Evolutionary conservation across 2,329 filamentous ascomycete genomes (phyloP), one percentile per base, ranked within the genome.

Genomic region (Cytospora piceicola): DNA sequence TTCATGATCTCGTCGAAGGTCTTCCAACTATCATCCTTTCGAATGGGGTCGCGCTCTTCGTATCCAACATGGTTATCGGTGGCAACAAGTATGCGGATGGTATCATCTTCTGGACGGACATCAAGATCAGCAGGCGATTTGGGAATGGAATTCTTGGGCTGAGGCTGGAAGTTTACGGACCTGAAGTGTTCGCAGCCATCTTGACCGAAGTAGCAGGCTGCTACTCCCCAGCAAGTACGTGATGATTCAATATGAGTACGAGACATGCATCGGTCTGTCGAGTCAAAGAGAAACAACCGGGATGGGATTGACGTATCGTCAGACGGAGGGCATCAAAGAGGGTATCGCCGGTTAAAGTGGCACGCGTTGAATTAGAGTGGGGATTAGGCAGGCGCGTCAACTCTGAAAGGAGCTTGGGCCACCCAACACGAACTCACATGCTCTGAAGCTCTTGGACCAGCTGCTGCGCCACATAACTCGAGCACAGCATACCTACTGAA

Each of bases 61-160:
- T 93, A 98, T 61, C 95, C 95, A 67, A 99, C 95, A 90, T 99
- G 95, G 72, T 96, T 98, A 77, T 99, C 95, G 20, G 94, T 98
- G 49, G 95, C 90, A 67, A 99, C 85, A 46, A 99, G 88, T 70
- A 99, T 95, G 70, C 93, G 92, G 74, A 99, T 97, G 0, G 93
- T 96, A 79, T 99, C 93, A 71, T 91, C 79, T 63, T 81, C 83
- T 84, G 61, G 8, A 32, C 30, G 14, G 7, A 1, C 4, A 5
- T 8, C 22, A 20, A n/a, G 14, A 51, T 67, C 29, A 67, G 63
- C 34, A 20, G 0, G 15, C 11, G 30, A 39, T 24, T 24, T 22
- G 11, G 8, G 20, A 24, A 32, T 7, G 7, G 12, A 27, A 20
- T 6, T 53, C 17, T 29, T 20, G 52, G 46, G 11, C 32, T 11